Percentiles rank a stretch among this genome's conserved stretches.
Conservation (phyloP, 768 basidiomycete genomes). For the Russula olivacea region DNA sequence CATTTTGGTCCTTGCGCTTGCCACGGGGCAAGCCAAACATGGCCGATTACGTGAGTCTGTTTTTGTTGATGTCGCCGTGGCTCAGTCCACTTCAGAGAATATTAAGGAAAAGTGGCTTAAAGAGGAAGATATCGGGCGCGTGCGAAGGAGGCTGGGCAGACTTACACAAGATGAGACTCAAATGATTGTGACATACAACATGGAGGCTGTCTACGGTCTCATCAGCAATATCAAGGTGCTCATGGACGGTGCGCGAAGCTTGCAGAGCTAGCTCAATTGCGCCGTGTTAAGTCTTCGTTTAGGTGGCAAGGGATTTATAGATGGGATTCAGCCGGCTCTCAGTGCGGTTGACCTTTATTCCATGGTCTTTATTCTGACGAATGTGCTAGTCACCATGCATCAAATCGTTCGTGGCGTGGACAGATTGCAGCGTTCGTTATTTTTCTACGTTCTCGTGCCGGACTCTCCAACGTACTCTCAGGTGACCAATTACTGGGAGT, state of each 20-base stretch:
- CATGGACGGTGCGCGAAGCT: conserved; percentile 3
- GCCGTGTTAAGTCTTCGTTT: not conserved
- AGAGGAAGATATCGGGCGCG: not conserved
- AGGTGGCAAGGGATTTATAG: conserved; percentile 1
- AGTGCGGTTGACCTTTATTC: not conserved
- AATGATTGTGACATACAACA: not conserved
- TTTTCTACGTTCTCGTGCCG: not conserved
- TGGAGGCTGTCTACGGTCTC: conserved; percentile 10
- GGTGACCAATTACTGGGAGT: conserved; percentile 2
- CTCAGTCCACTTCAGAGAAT: not conserved
- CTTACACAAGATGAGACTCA: conserved; percentile 6
- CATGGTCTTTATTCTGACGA: not conserved
- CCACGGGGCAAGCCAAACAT: not conserved
- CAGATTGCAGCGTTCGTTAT: not conserved
- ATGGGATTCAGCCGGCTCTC: conserved; percentile 5
- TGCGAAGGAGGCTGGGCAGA: conserved; percentile 2
- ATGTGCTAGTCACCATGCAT: not conserved
- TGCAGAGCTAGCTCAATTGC: not conserved
- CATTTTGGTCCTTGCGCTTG: conserved; percentile 3
- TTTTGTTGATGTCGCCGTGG: not conserved
- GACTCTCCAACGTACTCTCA: not conserved
- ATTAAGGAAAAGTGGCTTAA: not conserved
- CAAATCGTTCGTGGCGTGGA: not conserved
- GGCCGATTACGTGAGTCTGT: conserved; percentile 3
- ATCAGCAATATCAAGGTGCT: conserved; percentile 3